Evolutionary conservation across 495 filamentous ascomycete species (phyloP), one percentile per base, ranked within the genome.

Genomic region (Penicillium paradoxum): DNA sequence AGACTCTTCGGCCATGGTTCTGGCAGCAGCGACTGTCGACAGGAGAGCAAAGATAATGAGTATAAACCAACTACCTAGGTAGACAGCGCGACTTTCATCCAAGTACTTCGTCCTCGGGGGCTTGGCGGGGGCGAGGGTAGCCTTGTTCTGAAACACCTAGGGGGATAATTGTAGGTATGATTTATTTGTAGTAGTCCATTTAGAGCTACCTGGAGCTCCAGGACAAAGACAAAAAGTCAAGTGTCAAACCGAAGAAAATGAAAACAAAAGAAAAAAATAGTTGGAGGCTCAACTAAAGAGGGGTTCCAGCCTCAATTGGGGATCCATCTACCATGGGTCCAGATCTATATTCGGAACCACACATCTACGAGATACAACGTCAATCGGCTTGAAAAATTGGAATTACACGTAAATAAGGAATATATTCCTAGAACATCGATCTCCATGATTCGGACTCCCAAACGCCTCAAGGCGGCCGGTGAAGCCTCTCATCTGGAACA

Each of bases 1-100:
- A 13, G 70, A 53, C 47, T 73, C 73, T 45, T 77, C 74, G 7
- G 68, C 54, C 61, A 65, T 67, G 18, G 15, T 37, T 33, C 42
- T 17, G 40, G 42, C 29, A 27, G 17, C 9, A 43, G 24, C 25
- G 0, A 37, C 19, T 19, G 14, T 47, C 4, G 40, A 27, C 30
- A 38, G 37, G 19, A 19, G 29, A 29, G 27, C 22, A 5, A 10
- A 49, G 22, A 42, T 4, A 34, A 24, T 22, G 7, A 27, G 24
- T 3, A 3, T 27, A 27, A 7, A 27, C 24, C 7, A 27, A 3
- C 7, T 7, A 27, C 24, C 48, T 22, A 21, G 46, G 19, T 18
- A 41, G 38, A 51, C 29, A 22, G 18, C 32, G 50, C 36, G 19
- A 48, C 34, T 47, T 44, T 50, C 10, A 10, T 17, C 21, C 10